Conservation (phyloP, 768 basidiomycete species). For the Tylopilus felleus region DNA sequence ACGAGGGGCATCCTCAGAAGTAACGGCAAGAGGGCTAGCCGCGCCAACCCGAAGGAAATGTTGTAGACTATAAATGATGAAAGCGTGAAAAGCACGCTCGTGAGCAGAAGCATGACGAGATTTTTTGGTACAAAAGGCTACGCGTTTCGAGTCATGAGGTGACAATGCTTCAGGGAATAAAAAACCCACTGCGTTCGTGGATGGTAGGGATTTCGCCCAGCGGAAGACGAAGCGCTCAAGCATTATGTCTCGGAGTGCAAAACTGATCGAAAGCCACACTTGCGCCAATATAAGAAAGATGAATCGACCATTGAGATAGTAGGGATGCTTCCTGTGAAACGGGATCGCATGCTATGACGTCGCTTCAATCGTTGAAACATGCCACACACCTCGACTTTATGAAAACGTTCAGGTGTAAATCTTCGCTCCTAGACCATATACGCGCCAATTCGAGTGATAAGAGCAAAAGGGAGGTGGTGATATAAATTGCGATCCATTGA, state of each 20-base stretch:
- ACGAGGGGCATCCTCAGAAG: slow-evolving; percentile 55
- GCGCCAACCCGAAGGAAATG: slow-evolving; percentile 43
- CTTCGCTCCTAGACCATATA: slow-evolving; percentile 27
- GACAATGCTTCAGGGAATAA: background rate
- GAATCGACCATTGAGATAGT: slow-evolving; percentile 67
- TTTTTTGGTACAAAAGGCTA: slow-evolving; percentile 24
- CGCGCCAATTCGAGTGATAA: slow-evolving; percentile 43
- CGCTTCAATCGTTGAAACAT: too few relatives aligned
- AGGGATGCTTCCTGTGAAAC: slow-evolving; percentile 62
- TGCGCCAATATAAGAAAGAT: slow-evolving; percentile 60
- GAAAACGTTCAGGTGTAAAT: slow-evolving; percentile 51
- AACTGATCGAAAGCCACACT: slow-evolving; percentile 42
- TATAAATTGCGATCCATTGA: slow-evolving; percentile 45
- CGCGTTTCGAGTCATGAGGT: background rate
- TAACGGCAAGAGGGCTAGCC: slow-evolving; percentile 49
- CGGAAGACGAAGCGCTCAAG: slow-evolving; percentile 55
- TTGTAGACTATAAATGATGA: slow-evolving; percentile 39
- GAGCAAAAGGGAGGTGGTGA: slow-evolving; percentile 43
- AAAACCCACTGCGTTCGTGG: slow-evolving; percentile 19
- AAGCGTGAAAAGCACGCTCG: slow-evolving; percentile 40
- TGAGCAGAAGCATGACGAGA: slow-evolving; percentile 28
- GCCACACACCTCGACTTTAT: slow-evolving; percentile 60
- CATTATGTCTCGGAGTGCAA: slow-evolving; percentile 55
- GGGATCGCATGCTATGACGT: background rate
- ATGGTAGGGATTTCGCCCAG: slow-evolving; percentile 32